Percentiles rank a stretch among this genome's conserved stretches.
Evolutionary conservation across 2,329 filamentous ascomycete genomes (phyloP).

Genomic region (Ascochyta fabae): DNA sequence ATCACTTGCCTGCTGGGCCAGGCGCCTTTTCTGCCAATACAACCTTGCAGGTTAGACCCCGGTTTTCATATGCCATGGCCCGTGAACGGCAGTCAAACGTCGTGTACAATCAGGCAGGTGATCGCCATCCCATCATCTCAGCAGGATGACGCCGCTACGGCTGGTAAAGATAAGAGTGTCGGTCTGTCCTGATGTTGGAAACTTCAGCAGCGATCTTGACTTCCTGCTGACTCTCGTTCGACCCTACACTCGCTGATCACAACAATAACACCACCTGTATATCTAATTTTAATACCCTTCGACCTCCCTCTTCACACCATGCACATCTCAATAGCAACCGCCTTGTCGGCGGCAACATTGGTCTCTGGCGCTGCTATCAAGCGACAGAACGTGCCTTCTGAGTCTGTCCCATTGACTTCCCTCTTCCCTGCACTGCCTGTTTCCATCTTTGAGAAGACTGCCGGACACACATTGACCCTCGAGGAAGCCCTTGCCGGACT

Average conservation of each 20-base stretch:
- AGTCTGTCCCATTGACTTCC: conserved; percentile 7
- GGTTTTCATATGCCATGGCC: conserved; percentile 8
- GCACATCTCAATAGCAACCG: conserved; percentile 13
- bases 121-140: conserved; percentile 6
- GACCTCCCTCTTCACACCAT: conserved; percentile 1
- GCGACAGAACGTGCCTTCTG: background rate
- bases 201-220: conserved; percentile 15
- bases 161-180: conserved; percentile 13
- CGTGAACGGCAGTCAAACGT: conserved; percentile 5
- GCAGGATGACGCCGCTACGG: conserved; percentile 1
- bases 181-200: conserved; percentile 8
- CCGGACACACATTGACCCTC: conserved; percentile 14
- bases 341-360: conserved; percentile 14
- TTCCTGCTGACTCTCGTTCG: conserved; percentile 10
- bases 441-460: conserved; percentile 6
- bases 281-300: conserved; percentile 12
- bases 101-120: conserved; percentile 11
- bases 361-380: conserved; percentile 12
- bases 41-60: conserved; percentile 13
- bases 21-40: conserved; percentile 13
- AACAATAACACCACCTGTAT: background rate
- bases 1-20: conserved; percentile 11
- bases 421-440: conserved; percentile 12
- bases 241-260: conserved; percentile 15
- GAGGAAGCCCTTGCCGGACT: conserved; percentile 14